Evolutionary conservation across 2,329 filamentous ascomycete species (phyloP), one percentile per base, ranked within the genome.

Genomic region (Pseudogymnoascus sp.): DNA sequence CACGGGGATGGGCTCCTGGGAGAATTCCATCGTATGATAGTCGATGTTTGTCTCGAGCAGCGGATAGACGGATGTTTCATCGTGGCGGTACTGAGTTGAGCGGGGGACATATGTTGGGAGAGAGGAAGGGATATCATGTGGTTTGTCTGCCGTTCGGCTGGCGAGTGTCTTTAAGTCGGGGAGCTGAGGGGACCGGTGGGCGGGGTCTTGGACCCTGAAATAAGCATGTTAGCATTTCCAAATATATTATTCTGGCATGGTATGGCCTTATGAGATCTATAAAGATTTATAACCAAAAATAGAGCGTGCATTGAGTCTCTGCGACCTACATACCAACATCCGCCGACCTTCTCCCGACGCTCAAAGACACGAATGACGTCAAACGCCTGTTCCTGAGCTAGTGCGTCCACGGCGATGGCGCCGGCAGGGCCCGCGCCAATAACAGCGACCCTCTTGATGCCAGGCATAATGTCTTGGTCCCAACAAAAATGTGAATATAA

Each of bases 11-110:
- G 77, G 75, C 61, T 86, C 83, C 64, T 83, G 77, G 0, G 78
- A 81, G 70, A 83, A 89, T 14, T 79, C 76, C 86, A 89, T 89
- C 0, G 83, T 76, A 1, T 79, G 68, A 5, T 76, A 75, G 65
- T 83, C 80, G 45, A 89, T 81, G 65, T 89, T 89, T 2, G 84
- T 88, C 69, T 88, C 83, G n/a, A 88, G 73, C 19, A 82, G 80
- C 0, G 83, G 82, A 66, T 88, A 88, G 16, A 87, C 77, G 0
- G 82, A 82, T 0, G 84, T 83, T 64, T 86, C 83, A 11, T 76
- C 72, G 67, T 81, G 85, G 2, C 83, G 80, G 16, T 79, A 76
- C 62, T 78, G 76, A 1, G 69, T 63, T 11, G 74, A 71, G 41
- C 75, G 76, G 0, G 78, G 75, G 0, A 76, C 75, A 60, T 75